phyloP scores from a whole-genome alignment of 2,329 filamentous ascomycete species.

The Arthrobotrys conoides region DNA sequence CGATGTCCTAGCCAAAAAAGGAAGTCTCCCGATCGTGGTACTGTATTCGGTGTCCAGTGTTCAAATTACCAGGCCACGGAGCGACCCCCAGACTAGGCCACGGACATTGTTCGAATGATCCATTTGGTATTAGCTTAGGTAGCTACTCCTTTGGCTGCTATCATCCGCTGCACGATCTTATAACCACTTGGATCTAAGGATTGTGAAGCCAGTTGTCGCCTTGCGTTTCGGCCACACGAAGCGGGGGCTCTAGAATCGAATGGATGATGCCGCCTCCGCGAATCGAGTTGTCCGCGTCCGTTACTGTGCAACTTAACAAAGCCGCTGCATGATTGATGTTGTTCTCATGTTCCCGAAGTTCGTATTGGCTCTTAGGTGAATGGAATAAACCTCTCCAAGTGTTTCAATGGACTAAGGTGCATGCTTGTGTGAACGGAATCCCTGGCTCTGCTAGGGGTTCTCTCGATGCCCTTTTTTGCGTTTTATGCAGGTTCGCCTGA shows the following conservation, averaged over 20 bases:
- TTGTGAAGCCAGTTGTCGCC: neutral
- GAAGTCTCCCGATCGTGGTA: neutral
- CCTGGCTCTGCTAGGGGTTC: neutral
- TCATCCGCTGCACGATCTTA: neutral
- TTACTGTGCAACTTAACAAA: neutral
- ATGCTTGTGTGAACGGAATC: neutral
- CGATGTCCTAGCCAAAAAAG: neutral
- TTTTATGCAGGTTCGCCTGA: conserved; percentile 12
- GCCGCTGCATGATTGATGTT: neutral
- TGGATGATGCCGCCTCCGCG: neutral
- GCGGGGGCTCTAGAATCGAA: neutral
- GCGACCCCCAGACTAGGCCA: no score
- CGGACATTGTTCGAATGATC: conserved; percentile 10
- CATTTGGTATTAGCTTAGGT: neutral
- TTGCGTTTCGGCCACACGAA: conserved; percentile 8
- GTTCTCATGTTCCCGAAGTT: neutral
- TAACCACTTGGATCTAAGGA: neutral
- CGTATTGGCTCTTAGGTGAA: conserved; percentile 1
- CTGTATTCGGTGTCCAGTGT: neutral
- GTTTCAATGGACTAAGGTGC: neutral
- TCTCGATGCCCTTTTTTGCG: neutral
- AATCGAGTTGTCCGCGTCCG: neutral
- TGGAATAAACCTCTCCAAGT: neutral
- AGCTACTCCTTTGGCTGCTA: neutral
- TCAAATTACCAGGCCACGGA: neutral